Conservation (phyloP, 257 asterid species). For the Linaria vulgaris region DNA sequence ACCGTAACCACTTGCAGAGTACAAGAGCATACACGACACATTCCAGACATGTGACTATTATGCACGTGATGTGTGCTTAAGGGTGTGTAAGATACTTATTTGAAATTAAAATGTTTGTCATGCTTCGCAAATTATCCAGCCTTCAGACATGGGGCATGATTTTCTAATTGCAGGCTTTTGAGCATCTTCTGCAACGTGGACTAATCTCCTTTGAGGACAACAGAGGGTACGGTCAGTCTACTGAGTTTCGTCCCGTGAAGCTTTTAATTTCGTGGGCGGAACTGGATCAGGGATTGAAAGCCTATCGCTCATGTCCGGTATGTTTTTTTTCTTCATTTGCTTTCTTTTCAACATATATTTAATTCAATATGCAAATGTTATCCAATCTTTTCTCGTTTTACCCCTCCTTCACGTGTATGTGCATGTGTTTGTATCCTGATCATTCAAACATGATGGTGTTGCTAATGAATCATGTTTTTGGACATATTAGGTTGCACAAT, state of each 20-base stretch:
- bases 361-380: not conserved
- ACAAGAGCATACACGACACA: conserved; percentile 67
- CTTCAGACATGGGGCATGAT: not conserved
- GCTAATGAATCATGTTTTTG: not conserved
- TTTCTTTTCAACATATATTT: not conserved
- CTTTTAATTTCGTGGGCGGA: conserved; percentile 69
- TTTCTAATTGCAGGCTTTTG: conserved; percentile 64
- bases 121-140: not conserved
- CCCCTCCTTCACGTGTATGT: not conserved
- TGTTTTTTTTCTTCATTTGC: conserved; percentile 24
- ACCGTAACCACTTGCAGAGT: conserved; percentile 50
- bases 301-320: conserved; percentile 76
- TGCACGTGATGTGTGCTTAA: conserved; percentile 72
- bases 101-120: conserved; percentile 3
- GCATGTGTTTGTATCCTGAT: not conserved
- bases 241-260: conserved; percentile 84
- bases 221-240: conserved; percentile 68
- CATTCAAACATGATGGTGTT: conserved; percentile 13
- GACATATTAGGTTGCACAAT: not conserved
- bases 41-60: conserved; percentile 71
- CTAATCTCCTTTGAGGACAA: conserved; percentile 67
- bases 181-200: conserved; percentile 82
- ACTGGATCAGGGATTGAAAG: conserved; percentile 73
- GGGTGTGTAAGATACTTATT: conserved; percentile 52
- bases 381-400: no score